Evolutionary conservation across 805 yeast species (phyloP).

Genomic region (Metschnikowia shivogae): DNA sequence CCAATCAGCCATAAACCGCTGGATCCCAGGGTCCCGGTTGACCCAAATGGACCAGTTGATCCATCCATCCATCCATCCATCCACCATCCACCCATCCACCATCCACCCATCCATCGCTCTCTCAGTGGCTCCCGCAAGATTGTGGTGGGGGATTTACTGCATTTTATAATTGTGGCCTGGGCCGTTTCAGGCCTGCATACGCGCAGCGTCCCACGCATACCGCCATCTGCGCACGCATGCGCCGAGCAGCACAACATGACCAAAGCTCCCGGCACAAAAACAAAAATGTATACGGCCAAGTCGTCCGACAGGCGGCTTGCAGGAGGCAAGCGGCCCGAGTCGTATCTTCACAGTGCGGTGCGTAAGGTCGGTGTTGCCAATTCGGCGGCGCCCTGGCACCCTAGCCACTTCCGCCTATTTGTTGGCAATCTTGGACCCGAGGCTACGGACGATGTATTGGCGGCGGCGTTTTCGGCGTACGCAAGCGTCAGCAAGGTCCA

Average conservation of each 20-base stretch:
- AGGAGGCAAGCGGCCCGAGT: conserved; percentile 44
- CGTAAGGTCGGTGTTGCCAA: background rate
- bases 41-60: too few species aligned
- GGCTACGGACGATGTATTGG: conserved; percentile 54
- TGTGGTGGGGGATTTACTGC: too few species aligned
- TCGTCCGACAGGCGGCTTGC: conserved; percentile 56
- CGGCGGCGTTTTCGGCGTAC: conserved; percentile 51
- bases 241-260: background rate
- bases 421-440: conserved; percentile 73
- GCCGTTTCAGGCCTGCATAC: too few species aligned
- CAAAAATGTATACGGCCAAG: conserved; percentile 30
- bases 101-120: too few species aligned
- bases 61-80: too few species aligned
- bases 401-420: conserved; percentile 64
- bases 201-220: too few species aligned
- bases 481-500: conserved; percentile 53
- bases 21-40: too few species aligned
- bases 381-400: conserved; percentile 59
- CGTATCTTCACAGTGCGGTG: conserved; percentile 12
- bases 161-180: too few species aligned
- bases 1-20: too few species aligned
- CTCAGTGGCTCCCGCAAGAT: too few species aligned
- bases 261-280: conserved; percentile 11
- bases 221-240: background rate
- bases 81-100: too few species aligned